Evolutionary conservation across 2,329 filamentous ascomycete species (phyloP).

Genomic region (Botrytis hyacinthi): DNA sequence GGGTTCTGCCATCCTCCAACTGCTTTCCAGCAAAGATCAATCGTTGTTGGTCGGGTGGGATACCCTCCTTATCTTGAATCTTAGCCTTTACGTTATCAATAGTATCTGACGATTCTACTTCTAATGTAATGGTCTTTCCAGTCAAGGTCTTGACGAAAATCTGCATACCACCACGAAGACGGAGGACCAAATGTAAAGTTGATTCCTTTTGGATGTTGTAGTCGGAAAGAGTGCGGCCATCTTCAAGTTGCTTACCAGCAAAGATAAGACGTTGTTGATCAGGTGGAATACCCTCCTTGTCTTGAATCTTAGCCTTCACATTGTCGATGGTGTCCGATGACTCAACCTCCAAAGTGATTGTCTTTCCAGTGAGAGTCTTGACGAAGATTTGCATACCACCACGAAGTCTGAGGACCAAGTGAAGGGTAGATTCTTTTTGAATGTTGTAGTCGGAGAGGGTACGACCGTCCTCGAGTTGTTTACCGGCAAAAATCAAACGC

Average conservation of each 20-base stretch:
- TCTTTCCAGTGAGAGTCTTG: constrained; percentile 69
- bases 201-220: constrained; percentile 86
- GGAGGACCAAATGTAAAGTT: constrained; percentile 68
- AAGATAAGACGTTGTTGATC: constrained; percentile 71
- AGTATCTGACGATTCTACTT: constrained; percentile 66
- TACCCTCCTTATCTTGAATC: constrained; percentile 72
- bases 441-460: constrained; percentile 96
- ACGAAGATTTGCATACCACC: constrained; percentile 78
- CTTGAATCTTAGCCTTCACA: constrained; percentile 70
- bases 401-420: constrained; percentile 76
- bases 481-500: constrained; percentile 88
- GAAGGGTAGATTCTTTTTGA: constrained; percentile 83
- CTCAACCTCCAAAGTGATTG: constrained; percentile 67
- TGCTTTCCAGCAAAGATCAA: constrained; percentile 71
- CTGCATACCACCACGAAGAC: constrained; percentile 72
- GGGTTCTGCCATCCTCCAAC: constrained; percentile 71
- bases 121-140: constrained; percentile 67
- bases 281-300: constrained; percentile 70
- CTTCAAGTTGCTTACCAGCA: constrained; percentile 69
- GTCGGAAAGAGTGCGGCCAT: constrained; percentile 77
- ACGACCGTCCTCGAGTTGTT: constrained; percentile 89
- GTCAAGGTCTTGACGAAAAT: constrained; percentile 72
- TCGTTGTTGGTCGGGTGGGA: constrained; percentile 68
- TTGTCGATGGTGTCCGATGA: constrained; percentile 69
- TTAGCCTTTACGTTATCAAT: constrained; percentile 71